Evolutionary conservation across 805 yeast species (phyloP).

Genomic region (Hanseniaspora taiwanica): DNA sequence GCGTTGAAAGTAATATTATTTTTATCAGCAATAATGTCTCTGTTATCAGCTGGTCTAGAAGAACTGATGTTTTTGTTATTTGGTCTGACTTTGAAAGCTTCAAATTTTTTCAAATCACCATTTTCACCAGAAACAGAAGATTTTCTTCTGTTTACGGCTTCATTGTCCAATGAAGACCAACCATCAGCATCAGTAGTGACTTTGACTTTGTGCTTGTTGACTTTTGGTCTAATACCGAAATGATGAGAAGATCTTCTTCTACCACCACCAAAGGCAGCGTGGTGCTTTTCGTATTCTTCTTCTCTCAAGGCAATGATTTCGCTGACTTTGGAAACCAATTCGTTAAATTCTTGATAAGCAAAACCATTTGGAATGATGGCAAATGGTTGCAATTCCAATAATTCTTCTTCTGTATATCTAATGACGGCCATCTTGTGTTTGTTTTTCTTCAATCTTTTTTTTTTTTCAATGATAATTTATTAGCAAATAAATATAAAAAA

Average conservation of each 20-base stretch:
- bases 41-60: conserved; percentile 58
- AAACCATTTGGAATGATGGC: conserved; percentile 50
- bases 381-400: conserved; percentile 40
- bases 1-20: conserved; percentile 62
- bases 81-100: conserved; percentile 47
- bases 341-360: conserved; percentile 50
- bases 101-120: conserved; percentile 18
- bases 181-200: conserved; percentile 62
- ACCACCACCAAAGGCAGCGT: conserved; percentile 29
- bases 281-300: conserved; percentile 20
- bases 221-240: conserved; percentile 34
- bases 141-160: conserved; percentile 11
- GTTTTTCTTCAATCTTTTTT: not conserved
- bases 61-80: conserved; percentile 64
- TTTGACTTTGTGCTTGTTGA: conserved; percentile 41
- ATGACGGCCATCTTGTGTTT: not conserved
- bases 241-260: conserved; percentile 51
- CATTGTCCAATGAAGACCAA: conserved; percentile 59
- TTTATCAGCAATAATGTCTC: conserved; percentile 58
- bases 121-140: conserved; percentile 16
- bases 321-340: conserved; percentile 53
- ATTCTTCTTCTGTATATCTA: conserved; percentile 56
- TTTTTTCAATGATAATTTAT: no score
- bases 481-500: no score
- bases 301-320: conserved; percentile 28